Evolutionary conservation across 192 early-diverging fungal species (phyloP).

Genomic region (Linderina pennispora): DNA sequence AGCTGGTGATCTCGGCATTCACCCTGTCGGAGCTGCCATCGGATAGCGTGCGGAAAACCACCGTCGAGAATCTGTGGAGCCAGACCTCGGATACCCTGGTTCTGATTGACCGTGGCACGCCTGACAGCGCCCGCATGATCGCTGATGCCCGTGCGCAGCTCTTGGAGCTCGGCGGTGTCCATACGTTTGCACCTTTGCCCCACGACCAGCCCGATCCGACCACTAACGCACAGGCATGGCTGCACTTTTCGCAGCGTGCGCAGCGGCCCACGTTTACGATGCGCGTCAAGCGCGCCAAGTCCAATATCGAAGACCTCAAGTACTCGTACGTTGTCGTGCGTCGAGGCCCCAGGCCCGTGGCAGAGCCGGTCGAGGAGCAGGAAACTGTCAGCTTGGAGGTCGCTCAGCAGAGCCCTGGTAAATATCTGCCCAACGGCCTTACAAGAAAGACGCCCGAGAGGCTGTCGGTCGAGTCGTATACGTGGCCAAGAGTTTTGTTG

Average conservation of each 20-base stretch:
- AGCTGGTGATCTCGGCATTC: slow-evolving; percentile 74
- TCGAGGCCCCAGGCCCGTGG: slow-evolving; percentile 48
- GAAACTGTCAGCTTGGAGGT: neutral
- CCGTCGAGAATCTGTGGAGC: slow-evolving; percentile 71
- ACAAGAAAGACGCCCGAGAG: slow-evolving; percentile 6
- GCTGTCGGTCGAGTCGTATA: slow-evolving; percentile 42
- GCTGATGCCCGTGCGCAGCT: slow-evolving; percentile 62
- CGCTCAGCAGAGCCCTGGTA: slow-evolving; percentile 5
- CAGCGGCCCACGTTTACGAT: slow-evolving; percentile 62
- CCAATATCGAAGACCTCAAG: slow-evolving; percentile 64
- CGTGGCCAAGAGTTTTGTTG: slow-evolving; percentile 65
- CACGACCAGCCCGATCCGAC: slow-evolving; percentile 72
- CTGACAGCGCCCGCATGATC: slow-evolving; percentile 60
- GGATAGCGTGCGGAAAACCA: slow-evolving; percentile 54
- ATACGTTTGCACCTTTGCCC: slow-evolving; percentile 81
- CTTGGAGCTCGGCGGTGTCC: slow-evolving; percentile 47
- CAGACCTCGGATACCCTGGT: slow-evolving; percentile 71
- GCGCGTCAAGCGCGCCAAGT: slow-evolving; percentile 58
- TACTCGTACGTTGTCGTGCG: slow-evolving; percentile 77
- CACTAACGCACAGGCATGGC: slow-evolving; percentile 55
- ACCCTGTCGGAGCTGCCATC: slow-evolving; percentile 67
- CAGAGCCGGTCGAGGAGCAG: neutral
- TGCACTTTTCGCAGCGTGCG: slow-evolving; percentile 77
- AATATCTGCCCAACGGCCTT: slow-evolving; percentile 7
- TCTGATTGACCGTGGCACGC: slow-evolving; percentile 80